A percentile compares a stretch with the other conserved stretches of the same genome.
These are phyloP conservation scores for Chaetomium strumarium DNA, from an alignment of 2,329 filamentous ascomycete species.

Conservation along the genomic window DNA sequence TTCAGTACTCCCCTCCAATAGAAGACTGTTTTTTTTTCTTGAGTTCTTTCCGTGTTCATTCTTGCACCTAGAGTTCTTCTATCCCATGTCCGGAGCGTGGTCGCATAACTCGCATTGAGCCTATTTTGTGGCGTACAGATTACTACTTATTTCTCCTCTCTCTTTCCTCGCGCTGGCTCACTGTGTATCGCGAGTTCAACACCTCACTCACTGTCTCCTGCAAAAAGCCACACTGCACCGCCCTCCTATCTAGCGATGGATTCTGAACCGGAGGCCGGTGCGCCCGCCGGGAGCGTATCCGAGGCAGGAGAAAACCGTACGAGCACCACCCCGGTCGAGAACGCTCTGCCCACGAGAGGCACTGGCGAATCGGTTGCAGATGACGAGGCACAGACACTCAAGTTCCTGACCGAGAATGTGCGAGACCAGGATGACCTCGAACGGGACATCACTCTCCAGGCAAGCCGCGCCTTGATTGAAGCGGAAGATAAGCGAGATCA, in stretches of 20 bases:
- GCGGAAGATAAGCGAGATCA: conserved; percentile 58
- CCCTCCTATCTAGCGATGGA: not conserved
- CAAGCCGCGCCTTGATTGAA: conserved; percentile 53
- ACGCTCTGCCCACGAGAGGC: not conserved
- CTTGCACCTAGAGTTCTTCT: no score
- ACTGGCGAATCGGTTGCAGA: conserved; percentile 8
- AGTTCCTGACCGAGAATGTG: conserved; percentile 60
- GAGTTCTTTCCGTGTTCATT: not conserved
- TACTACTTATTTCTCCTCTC: not conserved
- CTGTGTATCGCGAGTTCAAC: not conserved
- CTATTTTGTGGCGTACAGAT: not conserved
- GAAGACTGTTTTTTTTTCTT: no score
- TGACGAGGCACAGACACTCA: conserved; percentile 56
- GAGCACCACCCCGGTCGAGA: not conserved
- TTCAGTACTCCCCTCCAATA: no score
- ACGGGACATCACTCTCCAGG: conserved; percentile 68
- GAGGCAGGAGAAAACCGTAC: not conserved
- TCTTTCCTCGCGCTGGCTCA: not conserved
- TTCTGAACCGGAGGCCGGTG: not conserved
- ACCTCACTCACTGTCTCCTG: not conserved
- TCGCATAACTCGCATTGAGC: no score
- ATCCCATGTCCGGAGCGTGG: no score
- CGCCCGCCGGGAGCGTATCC: not conserved
- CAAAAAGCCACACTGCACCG: not conserved
- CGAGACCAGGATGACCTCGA: conserved; percentile 88